Evolutionary conservation across 73 alveolate species (phyloP).

Genomic region (Halteria grandinella): DNA sequence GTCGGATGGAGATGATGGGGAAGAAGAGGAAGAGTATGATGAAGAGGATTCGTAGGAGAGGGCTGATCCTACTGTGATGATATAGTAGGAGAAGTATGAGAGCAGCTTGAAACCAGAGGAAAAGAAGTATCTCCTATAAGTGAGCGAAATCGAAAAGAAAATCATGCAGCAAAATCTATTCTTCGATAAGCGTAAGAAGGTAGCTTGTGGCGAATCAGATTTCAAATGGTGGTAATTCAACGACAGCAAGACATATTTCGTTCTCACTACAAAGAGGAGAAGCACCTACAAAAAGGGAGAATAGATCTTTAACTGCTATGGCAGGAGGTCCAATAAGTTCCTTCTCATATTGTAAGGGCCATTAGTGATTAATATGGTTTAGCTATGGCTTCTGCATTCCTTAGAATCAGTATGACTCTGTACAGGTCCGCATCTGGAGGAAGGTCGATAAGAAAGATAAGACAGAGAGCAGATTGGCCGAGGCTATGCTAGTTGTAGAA

Average conservation of each 20-base stretch:
- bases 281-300: slow-evolving; percentile 25
- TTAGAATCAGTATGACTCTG: slow-evolving; percentile 29
- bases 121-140: slow-evolving; percentile 4
- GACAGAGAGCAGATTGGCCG: slow-evolving; percentile 11
- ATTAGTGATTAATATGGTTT: neutral
- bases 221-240: slow-evolving; percentile 48
- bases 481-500: slow-evolving; percentile 22
- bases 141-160: slow-evolving; percentile 43
- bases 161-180: neutral
- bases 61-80: slow-evolving; percentile 44
- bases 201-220: slow-evolving; percentile 3
- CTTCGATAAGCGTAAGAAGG: slow-evolving; percentile 1
- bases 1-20: too few relatives aligned
- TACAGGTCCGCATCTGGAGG: slow-evolving; percentile 26
- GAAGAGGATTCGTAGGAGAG: slow-evolving; percentile 53
- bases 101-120: slow-evolving; percentile 30
- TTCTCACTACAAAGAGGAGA: slow-evolving; percentile 24
- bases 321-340: slow-evolving; percentile 38
- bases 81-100: slow-evolving; percentile 2
- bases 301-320: slow-evolving; percentile 38
- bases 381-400: slow-evolving; percentile 57
- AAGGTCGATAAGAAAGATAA: slow-evolving; percentile 29
- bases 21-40: slow-evolving; percentile 11
- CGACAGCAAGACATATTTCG: slow-evolving; percentile 34
- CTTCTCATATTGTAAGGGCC: slow-evolving; percentile 11